phyloP scores from a whole-genome alignment of 2,329 filamentous ascomycete species.

The Fusarium oligoseptatum region DNA sequence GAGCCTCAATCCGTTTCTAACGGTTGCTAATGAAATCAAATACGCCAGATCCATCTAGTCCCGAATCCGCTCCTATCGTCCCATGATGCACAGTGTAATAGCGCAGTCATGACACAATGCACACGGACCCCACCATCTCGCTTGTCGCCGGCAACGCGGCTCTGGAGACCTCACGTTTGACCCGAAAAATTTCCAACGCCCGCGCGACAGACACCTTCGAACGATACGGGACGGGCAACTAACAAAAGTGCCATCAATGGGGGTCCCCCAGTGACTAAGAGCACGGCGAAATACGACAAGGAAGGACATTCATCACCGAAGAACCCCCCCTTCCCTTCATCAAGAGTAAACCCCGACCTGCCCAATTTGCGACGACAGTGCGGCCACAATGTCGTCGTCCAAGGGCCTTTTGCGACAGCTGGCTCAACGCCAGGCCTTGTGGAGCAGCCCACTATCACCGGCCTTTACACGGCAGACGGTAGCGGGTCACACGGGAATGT shows the following conservation, averaged over 20 bases:
- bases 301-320: slow-evolving; percentile 22
- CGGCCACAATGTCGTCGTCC: slow-evolving; percentile 45
- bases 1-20: not conserved
- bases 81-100: slow-evolving; percentile 35
- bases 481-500: slow-evolving; percentile 2
- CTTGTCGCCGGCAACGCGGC: slow-evolving; percentile 44
- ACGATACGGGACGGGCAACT: slow-evolving; percentile 25
- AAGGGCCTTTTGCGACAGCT: slow-evolving; percentile 48
- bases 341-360: slow-evolving; percentile 29
- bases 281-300: slow-evolving; percentile 18
- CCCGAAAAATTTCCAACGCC: slow-evolving; percentile 43
- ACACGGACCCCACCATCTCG: slow-evolving; percentile 41
- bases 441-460: slow-evolving; percentile 43
- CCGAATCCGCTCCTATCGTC: not conserved
- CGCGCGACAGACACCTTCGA: slow-evolving; percentile 10
- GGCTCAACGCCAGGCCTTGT: slow-evolving; percentile 41
- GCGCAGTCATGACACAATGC: slow-evolving; percentile 24
- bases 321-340: not conserved
- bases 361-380: slow-evolving; percentile 44
- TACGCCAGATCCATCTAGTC: not conserved
- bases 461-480: slow-evolving; percentile 35
- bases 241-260: slow-evolving; percentile 47
- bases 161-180: slow-evolving; percentile 26
- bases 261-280: slow-evolving; percentile 32
- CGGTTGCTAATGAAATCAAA: not conserved